Evolutionary conservation across 1,284 basidiomycete species (phyloP).

Genomic region (Cutaneotrichosporon sp.): DNA sequence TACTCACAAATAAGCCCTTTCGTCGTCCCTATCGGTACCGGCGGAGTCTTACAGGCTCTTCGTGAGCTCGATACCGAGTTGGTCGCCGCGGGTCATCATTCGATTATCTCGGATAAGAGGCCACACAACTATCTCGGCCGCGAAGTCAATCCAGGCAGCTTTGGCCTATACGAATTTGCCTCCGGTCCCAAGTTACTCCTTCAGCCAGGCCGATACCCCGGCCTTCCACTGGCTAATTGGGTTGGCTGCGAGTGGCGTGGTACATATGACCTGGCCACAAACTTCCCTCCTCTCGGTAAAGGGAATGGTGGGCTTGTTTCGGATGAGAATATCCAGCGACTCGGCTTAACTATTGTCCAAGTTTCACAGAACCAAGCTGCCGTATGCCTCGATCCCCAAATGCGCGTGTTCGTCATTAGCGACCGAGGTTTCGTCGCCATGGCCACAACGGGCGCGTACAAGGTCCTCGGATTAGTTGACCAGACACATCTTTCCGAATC

Average conservation of each 20-base stretch:
- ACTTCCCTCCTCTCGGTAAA: slow-evolving; percentile 18
- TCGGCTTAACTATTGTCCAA: slow-evolving; percentile 23
- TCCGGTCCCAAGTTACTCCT: slow-evolving; percentile 22
- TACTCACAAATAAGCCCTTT: slow-evolving; percentile 12
- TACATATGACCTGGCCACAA: slow-evolving; percentile 19
- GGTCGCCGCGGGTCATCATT: slow-evolving; percentile 8
- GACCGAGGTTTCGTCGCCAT: slow-evolving; percentile 25
- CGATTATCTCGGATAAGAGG: slow-evolving; percentile 20
- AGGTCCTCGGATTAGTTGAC: slow-evolving; percentile 24
- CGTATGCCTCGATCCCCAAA: slow-evolving; percentile 24
- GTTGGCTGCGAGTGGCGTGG: slow-evolving; percentile 19
- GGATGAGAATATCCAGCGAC: slow-evolving; percentile 15
- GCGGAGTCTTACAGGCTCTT: slow-evolving; percentile 19
- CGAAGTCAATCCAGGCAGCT: slow-evolving; percentile 23
- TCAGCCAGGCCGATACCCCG: slow-evolving; percentile 23
- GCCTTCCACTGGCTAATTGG: slow-evolving; percentile 22
- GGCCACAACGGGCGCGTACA: slow-evolving; percentile 22
- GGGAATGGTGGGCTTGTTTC: slow-evolving; percentile 12
- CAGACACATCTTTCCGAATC: slow-evolving; percentile 20
- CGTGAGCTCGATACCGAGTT: slow-evolving; percentile 18
- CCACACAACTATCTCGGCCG: slow-evolving; percentile 21
- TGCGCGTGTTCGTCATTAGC: slow-evolving; percentile 22
- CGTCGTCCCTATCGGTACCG: slow-evolving; percentile 19
- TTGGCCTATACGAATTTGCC: slow-evolving; percentile 24
- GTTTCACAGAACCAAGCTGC: slow-evolving; percentile 27